Evolutionary conservation across 257 asterid species (phyloP), one percentile per base, ranked within the genome.

Genomic region (Penstemon newberryi): DNA sequence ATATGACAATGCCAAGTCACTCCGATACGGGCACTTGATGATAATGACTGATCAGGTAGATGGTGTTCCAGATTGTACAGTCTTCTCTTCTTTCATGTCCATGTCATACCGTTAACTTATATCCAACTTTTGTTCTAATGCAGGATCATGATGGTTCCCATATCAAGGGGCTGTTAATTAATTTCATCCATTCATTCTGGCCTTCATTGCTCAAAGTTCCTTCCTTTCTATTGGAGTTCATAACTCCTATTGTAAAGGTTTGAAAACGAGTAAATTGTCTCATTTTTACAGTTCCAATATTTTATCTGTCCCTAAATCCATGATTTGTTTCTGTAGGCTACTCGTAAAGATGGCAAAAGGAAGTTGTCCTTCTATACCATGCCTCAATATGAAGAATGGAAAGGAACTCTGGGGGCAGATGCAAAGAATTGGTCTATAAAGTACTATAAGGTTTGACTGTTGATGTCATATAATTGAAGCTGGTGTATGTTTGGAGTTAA

Each of bases 61-160:
- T 64, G 41, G 58, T 70, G 58, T 52, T 41, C 19, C 13, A 38
- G 36, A n/a, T 33, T 68, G 12, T 53, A 7, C 54, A 13, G 38
- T 57, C 56, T 43, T 25, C 72, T 18, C 3, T 36, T 73, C 63
- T 51, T 47, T 37, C 60, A 43, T 44, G 60, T 25, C 60, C 11
- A 36, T 37, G 51, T 58, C 60, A n/a, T 18, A 15, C 46, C 15
- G 7, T 42, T 38, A 15, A 58, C 77, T 59, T 19, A 79, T 18
- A 52, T 50, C 36, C 19, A 36, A 37, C 57, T 72, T 25, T 33
- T 73, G 45, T 69, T 10, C 50, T 40, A 11, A 7, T 71, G 78
- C 89, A 93, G 99, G 99, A 94, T 78, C 96, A 94, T 71, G 99
- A 94, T 81, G 99, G 99, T 72, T 94, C 99, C 55, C 99, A 91